Evolutionary conservation across 2,329 filamentous ascomycete species (phyloP), one percentile per base, ranked within the genome.

Genomic region (Curvularia spicifera): DNA sequence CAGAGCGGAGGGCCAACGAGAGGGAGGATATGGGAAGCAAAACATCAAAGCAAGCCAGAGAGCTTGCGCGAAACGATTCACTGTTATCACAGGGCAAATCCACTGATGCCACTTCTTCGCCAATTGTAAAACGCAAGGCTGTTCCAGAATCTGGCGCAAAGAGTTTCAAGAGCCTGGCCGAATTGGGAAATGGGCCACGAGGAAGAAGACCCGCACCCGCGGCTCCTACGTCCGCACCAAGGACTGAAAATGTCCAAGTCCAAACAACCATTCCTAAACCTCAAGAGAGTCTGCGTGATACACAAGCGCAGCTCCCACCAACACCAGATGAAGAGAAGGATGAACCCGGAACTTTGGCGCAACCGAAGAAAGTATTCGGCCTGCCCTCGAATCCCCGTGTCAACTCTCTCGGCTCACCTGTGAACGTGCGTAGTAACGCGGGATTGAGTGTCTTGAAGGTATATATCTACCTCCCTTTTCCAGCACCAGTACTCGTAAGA

Each of bases 391-490:
- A 73, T 43, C 72, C 73, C n/a, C 68, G 69, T 35, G 56, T 63
- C 43, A 69, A 65, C 53, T 59, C 55, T 31, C 69, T 56, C 35
- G 53, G 50, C 9, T 66, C 66, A 24, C 65, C 68, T 37, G 69
- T 72, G 52, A 74, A 76, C 49, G 53, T 63, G 37, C 72, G 72
- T 57, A 77, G 76, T 57, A 76, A 69, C 56, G 75, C 74, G 13
- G 71, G 73, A 31, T 75, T 77, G 55, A 72, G 74, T 51, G 65
- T 76, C 31, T 62, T 77, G 61, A 74, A 76, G 67, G 73, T 76
- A 71, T 61, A 68, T 66, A 66, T 68, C 28, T 55, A 69, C 56
- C 53, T 70, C 56, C 58, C 67, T 48, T 63, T 68, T 43, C 67
- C 65, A 51, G 50, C 65, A 51, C 65, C 63, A 51, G 66, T 66